Conservation (phyloP, 768 basidiomycete species). For the Russula dissimulans region DNA sequence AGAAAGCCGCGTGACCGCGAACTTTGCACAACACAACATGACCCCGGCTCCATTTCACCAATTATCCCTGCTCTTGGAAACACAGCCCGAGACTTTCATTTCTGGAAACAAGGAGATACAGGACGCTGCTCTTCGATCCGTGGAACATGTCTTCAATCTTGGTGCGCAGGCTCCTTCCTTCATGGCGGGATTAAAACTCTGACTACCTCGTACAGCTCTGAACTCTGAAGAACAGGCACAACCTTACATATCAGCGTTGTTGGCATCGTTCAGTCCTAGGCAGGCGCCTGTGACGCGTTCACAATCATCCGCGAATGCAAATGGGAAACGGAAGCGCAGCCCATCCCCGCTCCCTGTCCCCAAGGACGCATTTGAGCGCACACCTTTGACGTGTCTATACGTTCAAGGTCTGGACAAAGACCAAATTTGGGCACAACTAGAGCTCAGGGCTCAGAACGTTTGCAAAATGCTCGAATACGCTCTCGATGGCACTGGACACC, state of each 20-base stretch:
- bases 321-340: conserved; percentile 36
- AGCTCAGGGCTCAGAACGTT: conserved; percentile 64
- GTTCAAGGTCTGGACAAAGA: conserved; percentile 73
- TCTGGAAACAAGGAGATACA: conserved; percentile 45
- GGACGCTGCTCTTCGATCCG: conserved; percentile 50
- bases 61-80: conserved; percentile 48
- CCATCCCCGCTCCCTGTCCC: conserved; percentile 26
- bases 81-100: conserved; percentile 46
- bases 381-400: conserved; percentile 70
- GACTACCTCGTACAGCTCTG: conserved; percentile 39
- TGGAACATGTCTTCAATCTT: conserved; percentile 68
- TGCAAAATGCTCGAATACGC: conserved; percentile 59
- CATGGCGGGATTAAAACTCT: background rate
- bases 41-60: conserved; percentile 34
- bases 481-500: conserved; percentile 42
- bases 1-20: background rate
- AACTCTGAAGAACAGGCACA: conserved; percentile 57
- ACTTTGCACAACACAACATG: background rate
- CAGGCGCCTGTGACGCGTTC: conserved; percentile 71
- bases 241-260: conserved; percentile 52
- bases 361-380: conserved; percentile 36
- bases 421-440: conserved; percentile 92
- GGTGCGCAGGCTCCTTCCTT: conserved; percentile 36
- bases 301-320: conserved; percentile 34
- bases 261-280: conserved; percentile 58